These are phyloP conservation scores for Tothia fuscella DNA, from an alignment of 2,329 filamentous ascomycete genomes.

Conservation along the genomic window DNA sequence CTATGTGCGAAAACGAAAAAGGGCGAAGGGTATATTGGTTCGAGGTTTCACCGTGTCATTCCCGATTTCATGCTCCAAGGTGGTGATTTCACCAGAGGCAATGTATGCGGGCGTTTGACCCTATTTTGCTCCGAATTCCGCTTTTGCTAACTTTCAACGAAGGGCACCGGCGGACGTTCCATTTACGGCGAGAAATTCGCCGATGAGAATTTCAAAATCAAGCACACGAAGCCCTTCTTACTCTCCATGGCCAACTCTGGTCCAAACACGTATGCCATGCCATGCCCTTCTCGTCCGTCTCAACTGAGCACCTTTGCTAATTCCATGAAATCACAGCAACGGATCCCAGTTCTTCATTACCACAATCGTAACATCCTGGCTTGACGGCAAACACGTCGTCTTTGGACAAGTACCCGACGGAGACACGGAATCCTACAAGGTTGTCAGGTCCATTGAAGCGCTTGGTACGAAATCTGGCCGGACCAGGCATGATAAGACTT, in stretches of 20 bases:
- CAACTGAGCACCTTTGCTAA: conserved; percentile 7
- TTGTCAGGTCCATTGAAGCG: conserved; percentile 48
- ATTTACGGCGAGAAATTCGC: conserved; percentile 93
- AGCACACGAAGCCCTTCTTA: conserved; percentile 64
- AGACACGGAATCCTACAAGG: conserved; percentile 39
- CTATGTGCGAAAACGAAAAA: conserved; percentile 67
- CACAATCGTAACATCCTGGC: conserved; percentile 54
- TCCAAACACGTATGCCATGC: conserved; percentile 62
- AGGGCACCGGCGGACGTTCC: conserved; percentile 86
- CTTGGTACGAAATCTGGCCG: conserved; percentile 42
- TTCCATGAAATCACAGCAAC: conserved; percentile 37
- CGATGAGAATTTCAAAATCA: conserved; percentile 78
- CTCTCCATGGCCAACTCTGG: conserved; percentile 95
- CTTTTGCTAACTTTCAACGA: background rate
- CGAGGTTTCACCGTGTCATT: conserved; percentile 87
- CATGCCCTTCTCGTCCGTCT: background rate
- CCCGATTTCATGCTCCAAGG: conserved; percentile 92
- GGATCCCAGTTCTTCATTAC: conserved; percentile 65
- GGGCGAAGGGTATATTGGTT: conserved; percentile 73
- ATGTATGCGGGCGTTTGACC: conserved; percentile 47
- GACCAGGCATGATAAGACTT: conserved; percentile 38
- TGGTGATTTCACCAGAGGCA: conserved; percentile 86
- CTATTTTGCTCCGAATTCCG: background rate
- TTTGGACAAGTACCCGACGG: conserved; percentile 59
- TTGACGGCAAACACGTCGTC: conserved; percentile 73